A percentile compares a stretch with the other conserved stretches of the same genome.
Conservation (phyloP, 345 rosid species). For the Citropsis articulata region DNA sequence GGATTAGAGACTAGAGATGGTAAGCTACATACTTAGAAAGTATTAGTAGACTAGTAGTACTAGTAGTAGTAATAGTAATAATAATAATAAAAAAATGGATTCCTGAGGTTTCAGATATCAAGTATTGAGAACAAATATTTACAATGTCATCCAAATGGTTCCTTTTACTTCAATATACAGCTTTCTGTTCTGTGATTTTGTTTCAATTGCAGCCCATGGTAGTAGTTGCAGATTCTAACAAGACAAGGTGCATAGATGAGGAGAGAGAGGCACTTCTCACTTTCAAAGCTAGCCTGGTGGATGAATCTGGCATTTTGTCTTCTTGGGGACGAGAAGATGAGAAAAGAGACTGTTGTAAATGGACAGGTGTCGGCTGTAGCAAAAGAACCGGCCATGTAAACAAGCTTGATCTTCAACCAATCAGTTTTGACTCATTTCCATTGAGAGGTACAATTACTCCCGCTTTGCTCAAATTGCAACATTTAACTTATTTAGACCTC, state of each 20-base stretch:
- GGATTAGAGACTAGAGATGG: no score
- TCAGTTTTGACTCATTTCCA: neutral
- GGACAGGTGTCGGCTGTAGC: conserved; percentile 22
- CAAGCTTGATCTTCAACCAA: conserved; percentile 13
- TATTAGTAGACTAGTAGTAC: no score
- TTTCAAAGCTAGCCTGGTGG: neutral
- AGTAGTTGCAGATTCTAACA: neutral
- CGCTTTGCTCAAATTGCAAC: neutral
- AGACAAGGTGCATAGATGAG: neutral
- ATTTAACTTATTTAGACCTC: neutral
- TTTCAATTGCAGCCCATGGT: neutral
- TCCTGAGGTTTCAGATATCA: neutral
- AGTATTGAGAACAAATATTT: neutral
- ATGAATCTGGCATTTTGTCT: neutral
- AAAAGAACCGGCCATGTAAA: conserved; percentile 7
- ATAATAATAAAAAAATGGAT: no score
- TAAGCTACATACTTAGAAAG: no score
- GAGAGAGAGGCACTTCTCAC: neutral
- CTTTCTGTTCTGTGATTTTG: neutral
- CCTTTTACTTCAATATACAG: neutral
- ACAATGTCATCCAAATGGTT: no score
- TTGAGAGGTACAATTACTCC: neutral
- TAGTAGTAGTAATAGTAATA: no score
- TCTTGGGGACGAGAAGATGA: neutral
- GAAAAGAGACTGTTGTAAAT: conserved; percentile 19